Conservation (phyloP, 257 asterid genomes). For the Salvia hispanica region DNA sequence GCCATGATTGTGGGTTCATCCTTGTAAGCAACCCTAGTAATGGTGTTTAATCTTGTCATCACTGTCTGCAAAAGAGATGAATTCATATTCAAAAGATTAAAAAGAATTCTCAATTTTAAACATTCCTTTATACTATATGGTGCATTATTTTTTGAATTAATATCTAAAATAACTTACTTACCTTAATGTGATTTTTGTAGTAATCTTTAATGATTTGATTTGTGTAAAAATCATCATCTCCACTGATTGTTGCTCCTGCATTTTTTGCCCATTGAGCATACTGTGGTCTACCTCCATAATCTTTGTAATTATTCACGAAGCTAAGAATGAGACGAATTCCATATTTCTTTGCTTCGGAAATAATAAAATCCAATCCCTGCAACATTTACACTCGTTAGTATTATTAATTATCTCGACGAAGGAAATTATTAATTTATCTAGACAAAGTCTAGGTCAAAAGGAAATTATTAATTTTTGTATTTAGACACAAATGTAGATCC, state of each 20-base stretch:
- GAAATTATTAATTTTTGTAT: too few species aligned
- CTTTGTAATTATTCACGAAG: constrained; percentile 64
- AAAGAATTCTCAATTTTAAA: not conserved
- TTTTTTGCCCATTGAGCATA: constrained; percentile 63
- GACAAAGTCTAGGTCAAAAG: too few species aligned
- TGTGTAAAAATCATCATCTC: constrained; percentile 78
- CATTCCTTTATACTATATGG: too few species aligned
- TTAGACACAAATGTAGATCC: too few species aligned
- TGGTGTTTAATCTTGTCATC: constrained; percentile 61
- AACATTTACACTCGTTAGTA: not conserved
- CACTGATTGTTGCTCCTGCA: constrained; percentile 45
- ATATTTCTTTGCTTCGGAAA: constrained; percentile 61
- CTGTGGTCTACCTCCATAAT: constrained; percentile 63
- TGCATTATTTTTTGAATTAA: too few species aligned
- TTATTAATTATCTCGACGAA: too few species aligned
- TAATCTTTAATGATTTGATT: constrained; percentile 53
- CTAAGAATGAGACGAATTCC: constrained; percentile 62
- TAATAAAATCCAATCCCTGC: constrained; percentile 75
- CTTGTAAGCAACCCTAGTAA: constrained; percentile 46
- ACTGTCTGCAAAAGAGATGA: constrained; percentile 49
- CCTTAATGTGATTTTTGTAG: constrained; percentile 70
- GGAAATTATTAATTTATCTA: too few species aligned
- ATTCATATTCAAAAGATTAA: too few species aligned
- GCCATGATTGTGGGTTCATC: constrained; percentile 86
- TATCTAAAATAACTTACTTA: too few species aligned